phyloP scores from a whole-genome alignment of 331 rosid species.

The Quercus tomentella region DNA sequence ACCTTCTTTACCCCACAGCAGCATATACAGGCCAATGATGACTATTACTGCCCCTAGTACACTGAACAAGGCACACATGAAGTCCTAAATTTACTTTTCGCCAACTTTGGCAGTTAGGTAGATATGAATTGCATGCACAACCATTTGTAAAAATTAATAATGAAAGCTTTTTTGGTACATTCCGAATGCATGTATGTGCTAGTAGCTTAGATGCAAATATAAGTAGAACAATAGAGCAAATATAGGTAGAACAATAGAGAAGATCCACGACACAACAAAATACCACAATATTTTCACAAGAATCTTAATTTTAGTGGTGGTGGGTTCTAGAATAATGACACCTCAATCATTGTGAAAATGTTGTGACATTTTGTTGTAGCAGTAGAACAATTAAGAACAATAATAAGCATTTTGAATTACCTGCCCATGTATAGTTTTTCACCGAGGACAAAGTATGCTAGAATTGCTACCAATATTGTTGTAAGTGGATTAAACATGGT shows the following conservation, averaged over 20 bases:
- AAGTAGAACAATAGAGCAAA: background rate
- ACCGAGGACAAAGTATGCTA: constrained; percentile 68
- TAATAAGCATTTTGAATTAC: constrained; percentile 22
- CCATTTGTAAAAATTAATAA: too few species aligned
- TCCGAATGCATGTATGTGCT: background rate
- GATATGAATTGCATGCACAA: too few species aligned
- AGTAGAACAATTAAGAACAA: too few species aligned
- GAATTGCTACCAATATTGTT: constrained; percentile 51
- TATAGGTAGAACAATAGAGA: background rate
- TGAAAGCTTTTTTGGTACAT: background rate
- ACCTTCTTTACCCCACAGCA: constrained; percentile 76
- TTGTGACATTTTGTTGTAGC: too few species aligned
- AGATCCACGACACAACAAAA: too few species aligned
- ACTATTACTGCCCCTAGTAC: constrained; percentile 57
- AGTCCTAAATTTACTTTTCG: background rate
- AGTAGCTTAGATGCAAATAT: background rate
- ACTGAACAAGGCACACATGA: constrained; percentile 34
- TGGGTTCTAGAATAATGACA: too few species aligned
- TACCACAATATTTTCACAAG: too few species aligned
- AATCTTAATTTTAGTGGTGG: too few species aligned
- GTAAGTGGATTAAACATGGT: constrained; percentile 70
- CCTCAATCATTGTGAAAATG: too few species aligned
- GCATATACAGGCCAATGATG: constrained; percentile 52
- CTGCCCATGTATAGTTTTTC: constrained; percentile 75
- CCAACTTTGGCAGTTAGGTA: background rate